Evolutionary conservation across 352 stramenopile genomes (phyloP).

Genomic region (Phytophthora palmivora): DNA sequence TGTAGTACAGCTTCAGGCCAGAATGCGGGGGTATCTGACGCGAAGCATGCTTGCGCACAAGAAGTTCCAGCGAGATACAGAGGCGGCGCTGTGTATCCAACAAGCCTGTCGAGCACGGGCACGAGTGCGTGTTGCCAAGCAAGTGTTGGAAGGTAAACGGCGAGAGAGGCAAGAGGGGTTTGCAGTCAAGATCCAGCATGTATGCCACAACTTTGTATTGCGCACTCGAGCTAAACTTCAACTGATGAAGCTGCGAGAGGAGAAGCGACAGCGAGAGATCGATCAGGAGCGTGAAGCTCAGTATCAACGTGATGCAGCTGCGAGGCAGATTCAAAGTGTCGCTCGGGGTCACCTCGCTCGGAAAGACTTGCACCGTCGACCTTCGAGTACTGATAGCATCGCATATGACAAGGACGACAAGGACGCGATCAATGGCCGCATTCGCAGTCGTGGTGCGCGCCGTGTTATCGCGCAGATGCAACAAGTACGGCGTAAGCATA

Average conservation of each 20-base stretch:
- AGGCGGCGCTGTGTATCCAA: constrained; percentile 58
- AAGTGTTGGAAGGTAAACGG: constrained; percentile 41
- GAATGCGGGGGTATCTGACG: constrained; percentile 42
- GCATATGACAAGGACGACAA: constrained; percentile 42
- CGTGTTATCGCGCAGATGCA: constrained; percentile 43
- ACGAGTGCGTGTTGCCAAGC: constrained; percentile 50
- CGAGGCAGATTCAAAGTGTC: constrained; percentile 54
- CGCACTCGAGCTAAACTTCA: constrained; percentile 39
- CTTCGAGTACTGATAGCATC: constrained; percentile 40
- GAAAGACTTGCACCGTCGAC: constrained; percentile 41
- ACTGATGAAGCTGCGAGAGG: constrained; percentile 34
- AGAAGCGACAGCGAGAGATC: constrained; percentile 23
- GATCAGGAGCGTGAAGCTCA: constrained; percentile 31
- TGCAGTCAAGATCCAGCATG: constrained; percentile 53
- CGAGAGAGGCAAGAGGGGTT: constrained; percentile 42
- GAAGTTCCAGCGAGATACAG: constrained; percentile 34
- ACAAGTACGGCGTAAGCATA: constrained; percentile 46
- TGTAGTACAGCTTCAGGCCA: constrained; percentile 37
- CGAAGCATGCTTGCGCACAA: constrained; percentile 27
- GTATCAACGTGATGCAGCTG: constrained; percentile 36
- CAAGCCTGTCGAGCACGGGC: constrained; percentile 46
- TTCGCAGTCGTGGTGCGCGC: constrained; percentile 33
- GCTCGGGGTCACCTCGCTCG: constrained; percentile 44
- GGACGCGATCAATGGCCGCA: constrained; percentile 32
- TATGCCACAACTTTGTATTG: constrained; percentile 40